Evolutionary conservation across 257 asterid genomes (phyloP).

Genomic region (Plantago ovata): DNA sequence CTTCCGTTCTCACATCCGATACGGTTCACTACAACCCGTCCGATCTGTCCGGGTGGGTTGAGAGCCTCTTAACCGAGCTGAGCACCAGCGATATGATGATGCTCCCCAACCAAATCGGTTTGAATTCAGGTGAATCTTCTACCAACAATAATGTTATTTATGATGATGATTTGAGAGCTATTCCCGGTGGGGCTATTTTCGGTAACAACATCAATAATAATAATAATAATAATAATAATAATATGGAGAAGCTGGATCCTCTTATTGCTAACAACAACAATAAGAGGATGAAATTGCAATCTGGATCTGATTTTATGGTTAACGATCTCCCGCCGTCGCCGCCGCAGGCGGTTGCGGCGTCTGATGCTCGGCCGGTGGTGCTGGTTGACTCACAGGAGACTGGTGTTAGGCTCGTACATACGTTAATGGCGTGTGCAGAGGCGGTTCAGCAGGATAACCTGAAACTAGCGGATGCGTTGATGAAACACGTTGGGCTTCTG

Average conservation of each 20-base stretch:
- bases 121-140: constrained; percentile 18
- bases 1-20: constrained; percentile 31
- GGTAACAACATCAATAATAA: constrained; percentile 8
- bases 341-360: no score
- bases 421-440: constrained; percentile 75
- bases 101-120: constrained; percentile 11
- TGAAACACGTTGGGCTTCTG: constrained; percentile 53
- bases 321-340: constrained; percentile 16
- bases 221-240: constrained; percentile 27
- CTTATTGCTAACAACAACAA: constrained; percentile 17
- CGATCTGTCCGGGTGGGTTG: constrained; percentile 75
- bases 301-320: constrained; percentile 34
- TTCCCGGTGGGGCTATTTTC: constrained; percentile 69
- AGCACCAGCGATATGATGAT: constrained; percentile 14
- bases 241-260: no score
- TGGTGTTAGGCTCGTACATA: constrained; percentile 72
- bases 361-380: constrained; percentile 42
- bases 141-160: constrained; percentile 21
- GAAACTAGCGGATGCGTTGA: constrained; percentile 59
- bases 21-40: constrained; percentile 72
- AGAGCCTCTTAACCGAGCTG: constrained; percentile 56
- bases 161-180: constrained; percentile 74
- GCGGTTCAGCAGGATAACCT: constrained; percentile 58
- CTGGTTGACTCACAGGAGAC: constrained; percentile 77
- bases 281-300: constrained; percentile 43